A percentile compares a stretch with the other conserved stretches of the same genome.
Evolutionary conservation across 805 yeast species (phyloP).

Genomic region (Starmerella gropengiesseri): DNA sequence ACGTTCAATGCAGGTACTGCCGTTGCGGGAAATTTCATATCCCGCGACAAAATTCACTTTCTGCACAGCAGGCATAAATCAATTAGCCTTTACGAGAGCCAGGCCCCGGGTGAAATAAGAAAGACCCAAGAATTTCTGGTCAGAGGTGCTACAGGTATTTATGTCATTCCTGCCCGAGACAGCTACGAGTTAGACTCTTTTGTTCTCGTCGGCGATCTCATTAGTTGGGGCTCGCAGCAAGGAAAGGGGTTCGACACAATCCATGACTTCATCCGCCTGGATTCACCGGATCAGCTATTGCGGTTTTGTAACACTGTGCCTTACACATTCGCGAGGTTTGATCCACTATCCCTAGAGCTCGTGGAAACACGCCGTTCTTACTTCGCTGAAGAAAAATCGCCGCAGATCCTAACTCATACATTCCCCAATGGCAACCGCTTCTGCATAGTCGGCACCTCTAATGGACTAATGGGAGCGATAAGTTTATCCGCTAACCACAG

Average conservation of each 20-base stretch:
- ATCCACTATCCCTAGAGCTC: background rate
- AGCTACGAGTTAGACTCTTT: background rate
- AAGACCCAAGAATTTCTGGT: background rate
- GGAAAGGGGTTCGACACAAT: background rate
- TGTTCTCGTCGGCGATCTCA: conserved; percentile 2
- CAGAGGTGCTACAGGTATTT: background rate
- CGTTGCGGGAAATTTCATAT: background rate
- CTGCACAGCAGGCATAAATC: background rate
- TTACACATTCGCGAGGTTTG: background rate
- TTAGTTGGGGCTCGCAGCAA: background rate
- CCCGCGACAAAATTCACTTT: background rate
- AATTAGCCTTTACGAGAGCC: background rate
- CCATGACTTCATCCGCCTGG: conserved; percentile 1
- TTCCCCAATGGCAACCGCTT: background rate
- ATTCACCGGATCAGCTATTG: conserved; percentile 1
- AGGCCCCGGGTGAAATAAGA: background rate
- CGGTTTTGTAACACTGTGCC: conserved; percentile 3
- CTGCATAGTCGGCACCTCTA: background rate
- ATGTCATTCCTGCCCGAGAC: background rate
- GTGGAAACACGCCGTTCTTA: conserved; percentile 2
- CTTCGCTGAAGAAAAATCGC: conserved; percentile 1
- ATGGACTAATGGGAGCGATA: background rate
- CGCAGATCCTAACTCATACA: background rate
- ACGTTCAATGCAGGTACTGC: background rate
- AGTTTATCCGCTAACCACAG: too few relatives aligned